Conservation (phyloP, 2,329 filamentous ascomycete genomes). For the Sarocladium kiliense region DNA sequence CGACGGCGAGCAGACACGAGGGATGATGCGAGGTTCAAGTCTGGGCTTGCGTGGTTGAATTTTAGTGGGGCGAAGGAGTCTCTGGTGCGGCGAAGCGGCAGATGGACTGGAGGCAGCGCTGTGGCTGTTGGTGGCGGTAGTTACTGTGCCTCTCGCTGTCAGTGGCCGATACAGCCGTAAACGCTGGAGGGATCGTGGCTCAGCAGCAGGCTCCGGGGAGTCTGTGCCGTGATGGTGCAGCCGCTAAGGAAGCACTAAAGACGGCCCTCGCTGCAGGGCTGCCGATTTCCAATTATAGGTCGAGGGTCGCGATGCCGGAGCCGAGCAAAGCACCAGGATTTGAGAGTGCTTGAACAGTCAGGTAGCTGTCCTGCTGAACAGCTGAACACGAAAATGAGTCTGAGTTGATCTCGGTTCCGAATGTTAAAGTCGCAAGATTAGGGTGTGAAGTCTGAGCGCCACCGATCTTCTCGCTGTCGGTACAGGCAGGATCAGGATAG, state of each 20-base stretch:
- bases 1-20: not conserved
- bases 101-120: not conserved
- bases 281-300: not conserved
- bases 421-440: no score
- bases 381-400: no score
- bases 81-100: constrained; percentile 1
- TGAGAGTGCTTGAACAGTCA: no score
- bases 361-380: no score
- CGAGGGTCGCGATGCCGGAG: not conserved
- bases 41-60: not conserved
- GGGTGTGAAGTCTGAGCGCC: no score
- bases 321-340: no score
- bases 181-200: not conserved
- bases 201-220: not conserved
- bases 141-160: not conserved
- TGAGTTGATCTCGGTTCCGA: no score
- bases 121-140: not conserved
- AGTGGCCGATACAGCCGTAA: not conserved
- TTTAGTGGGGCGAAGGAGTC: not conserved
- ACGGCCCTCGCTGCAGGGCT: not conserved
- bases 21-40: not conserved
- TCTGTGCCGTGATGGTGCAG: not conserved
- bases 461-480: no score
- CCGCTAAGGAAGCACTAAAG: not conserved
- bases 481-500: no score